phyloP scores from a whole-genome alignment of 129 eudicot genomes.

The Lactuca saligna region DNA sequence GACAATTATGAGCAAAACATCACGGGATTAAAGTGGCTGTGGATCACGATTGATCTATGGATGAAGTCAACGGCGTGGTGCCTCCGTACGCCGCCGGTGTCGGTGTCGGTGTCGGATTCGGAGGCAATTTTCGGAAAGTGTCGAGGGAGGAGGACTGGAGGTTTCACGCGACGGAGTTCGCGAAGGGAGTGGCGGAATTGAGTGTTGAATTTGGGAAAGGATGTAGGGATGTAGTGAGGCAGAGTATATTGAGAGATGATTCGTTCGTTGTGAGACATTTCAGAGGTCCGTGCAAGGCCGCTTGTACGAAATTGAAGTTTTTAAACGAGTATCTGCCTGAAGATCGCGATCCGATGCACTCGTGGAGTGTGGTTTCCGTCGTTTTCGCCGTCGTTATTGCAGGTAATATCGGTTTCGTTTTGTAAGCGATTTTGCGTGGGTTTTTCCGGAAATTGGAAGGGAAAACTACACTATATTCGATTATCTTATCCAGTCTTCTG shows the following conservation, averaged over 20 bases:
- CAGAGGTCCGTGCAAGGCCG: slow-evolving; percentile 45
- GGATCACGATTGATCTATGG: slow-evolving; percentile 24
- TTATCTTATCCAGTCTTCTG: not conserved
- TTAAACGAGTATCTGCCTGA: slow-evolving; percentile 77
- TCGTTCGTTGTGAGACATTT: slow-evolving; percentile 57
- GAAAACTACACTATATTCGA: not conserved
- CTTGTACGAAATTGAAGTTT: slow-evolving; percentile 49
- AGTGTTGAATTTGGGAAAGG: slow-evolving; percentile 86
- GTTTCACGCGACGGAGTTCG: slow-evolving; percentile 78
- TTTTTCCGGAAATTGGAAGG: slow-evolving; percentile 13
- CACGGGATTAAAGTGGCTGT: slow-evolving; percentile 23
- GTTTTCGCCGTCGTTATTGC: slow-evolving; percentile 58
- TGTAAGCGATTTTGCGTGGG: not conserved
- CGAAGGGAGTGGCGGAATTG: slow-evolving; percentile 87
- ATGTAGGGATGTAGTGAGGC: slow-evolving; percentile 77
- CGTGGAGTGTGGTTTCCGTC: slow-evolving; percentile 65
- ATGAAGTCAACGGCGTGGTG: slow-evolving; percentile 51
- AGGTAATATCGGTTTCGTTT: slow-evolving; percentile 37
- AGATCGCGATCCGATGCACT: slow-evolving; percentile 83
- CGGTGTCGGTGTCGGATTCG: slow-evolving; percentile 16
- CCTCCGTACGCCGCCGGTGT: slow-evolving; percentile 32
- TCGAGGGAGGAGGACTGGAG: slow-evolving; percentile 52
- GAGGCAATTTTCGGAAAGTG: slow-evolving; percentile 16
- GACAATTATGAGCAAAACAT: slow-evolving; percentile 17
- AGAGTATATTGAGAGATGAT: slow-evolving; percentile 73